phyloP scores from a whole-genome alignment of 208 protist genomes.

The Zelonia costaricensis region DNA sequence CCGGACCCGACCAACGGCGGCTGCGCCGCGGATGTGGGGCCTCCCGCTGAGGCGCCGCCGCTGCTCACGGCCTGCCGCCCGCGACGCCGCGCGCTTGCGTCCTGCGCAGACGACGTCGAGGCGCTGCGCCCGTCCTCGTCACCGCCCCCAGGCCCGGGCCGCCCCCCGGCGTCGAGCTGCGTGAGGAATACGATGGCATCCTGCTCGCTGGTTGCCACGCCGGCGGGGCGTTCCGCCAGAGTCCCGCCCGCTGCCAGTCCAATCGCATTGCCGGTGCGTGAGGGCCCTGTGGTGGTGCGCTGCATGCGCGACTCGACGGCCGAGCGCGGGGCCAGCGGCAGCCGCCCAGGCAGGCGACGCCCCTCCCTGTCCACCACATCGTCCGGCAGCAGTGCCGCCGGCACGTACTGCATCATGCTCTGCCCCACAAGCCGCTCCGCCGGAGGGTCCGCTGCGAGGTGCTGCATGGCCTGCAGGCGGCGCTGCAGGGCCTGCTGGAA shows the following conservation, averaged over 20 bases:
- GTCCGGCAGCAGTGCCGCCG: conserved; percentile 48
- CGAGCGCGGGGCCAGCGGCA: conserved; percentile 22
- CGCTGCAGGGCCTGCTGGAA: conserved; percentile 62
- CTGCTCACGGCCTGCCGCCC: no score
- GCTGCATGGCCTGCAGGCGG: conserved; percentile 59
- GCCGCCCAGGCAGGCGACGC: conserved; percentile 1
- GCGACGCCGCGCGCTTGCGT: not conserved
- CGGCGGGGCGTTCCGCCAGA: not conserved
- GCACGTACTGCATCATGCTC: conserved; percentile 80
- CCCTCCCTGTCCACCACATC: conserved; percentile 19
- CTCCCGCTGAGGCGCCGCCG: not conserved
- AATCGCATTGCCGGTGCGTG: not conserved
- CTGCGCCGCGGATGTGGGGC: no score
- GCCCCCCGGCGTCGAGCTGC: conserved; percentile 16
- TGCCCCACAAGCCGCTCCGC: conserved; percentile 84
- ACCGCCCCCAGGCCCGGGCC: not conserved
- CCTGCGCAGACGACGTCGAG: not conserved
- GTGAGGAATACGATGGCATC: conserved; percentile 32
- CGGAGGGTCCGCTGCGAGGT: conserved; percentile 81
- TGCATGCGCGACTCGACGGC: conserved; percentile 20
- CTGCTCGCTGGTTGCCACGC: conserved; percentile 4
- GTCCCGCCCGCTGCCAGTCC: not conserved
- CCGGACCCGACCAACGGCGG: no score
- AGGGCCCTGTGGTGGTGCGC: conserved; percentile 5
- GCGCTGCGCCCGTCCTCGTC: not conserved